Conservation (phyloP, 176 grass and related monocot species). For the Ensete glaucum region DNA sequence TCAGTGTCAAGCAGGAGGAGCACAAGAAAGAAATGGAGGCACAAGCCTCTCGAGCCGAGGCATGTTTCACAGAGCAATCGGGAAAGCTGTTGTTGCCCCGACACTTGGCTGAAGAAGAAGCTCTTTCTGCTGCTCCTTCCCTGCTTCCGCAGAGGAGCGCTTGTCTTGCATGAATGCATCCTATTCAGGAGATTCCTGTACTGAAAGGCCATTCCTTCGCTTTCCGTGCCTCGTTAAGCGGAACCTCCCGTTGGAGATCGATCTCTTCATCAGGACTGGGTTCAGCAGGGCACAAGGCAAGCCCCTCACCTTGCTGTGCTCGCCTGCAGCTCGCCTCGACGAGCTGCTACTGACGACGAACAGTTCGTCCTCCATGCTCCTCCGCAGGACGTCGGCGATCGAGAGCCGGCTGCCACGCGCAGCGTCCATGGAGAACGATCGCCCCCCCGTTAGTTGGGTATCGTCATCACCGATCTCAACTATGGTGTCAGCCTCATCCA, state of each 20-base stretch:
- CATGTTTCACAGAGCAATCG: no score
- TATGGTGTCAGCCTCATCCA: conserved; percentile 19
- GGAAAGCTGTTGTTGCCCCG: no score
- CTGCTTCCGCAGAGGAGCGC: background rate
- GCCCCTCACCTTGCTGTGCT: conserved; percentile 16
- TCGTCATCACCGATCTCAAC: conserved; percentile 48
- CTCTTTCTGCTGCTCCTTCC: no score
- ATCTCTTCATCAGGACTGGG: conserved; percentile 36
- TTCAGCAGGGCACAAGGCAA: conserved; percentile 26
- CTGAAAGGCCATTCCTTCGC: conserved; percentile 49
- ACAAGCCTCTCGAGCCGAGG: no score
- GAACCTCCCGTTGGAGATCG: conserved; percentile 38
- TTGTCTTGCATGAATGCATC: background rate
- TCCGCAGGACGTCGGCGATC: conserved; percentile 63
- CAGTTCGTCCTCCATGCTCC: conserved; percentile 58
- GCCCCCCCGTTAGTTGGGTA: conserved; percentile 15
- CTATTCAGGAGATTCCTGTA: conserved; percentile 33
- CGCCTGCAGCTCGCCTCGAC: conserved; percentile 36
- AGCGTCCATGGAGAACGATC: conserved; percentile 33
- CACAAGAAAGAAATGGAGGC: background rate
- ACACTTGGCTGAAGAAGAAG: no score
- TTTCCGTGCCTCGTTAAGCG: conserved; percentile 53
- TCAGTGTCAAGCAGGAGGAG: background rate
- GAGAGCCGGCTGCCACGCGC: conserved; percentile 36
- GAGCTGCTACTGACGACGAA: conserved; percentile 33